These are phyloP conservation scores for Edaphochlamys debaryana DNA, from an alignment of 139 green algal species.

Conservation along the genomic window DNA sequence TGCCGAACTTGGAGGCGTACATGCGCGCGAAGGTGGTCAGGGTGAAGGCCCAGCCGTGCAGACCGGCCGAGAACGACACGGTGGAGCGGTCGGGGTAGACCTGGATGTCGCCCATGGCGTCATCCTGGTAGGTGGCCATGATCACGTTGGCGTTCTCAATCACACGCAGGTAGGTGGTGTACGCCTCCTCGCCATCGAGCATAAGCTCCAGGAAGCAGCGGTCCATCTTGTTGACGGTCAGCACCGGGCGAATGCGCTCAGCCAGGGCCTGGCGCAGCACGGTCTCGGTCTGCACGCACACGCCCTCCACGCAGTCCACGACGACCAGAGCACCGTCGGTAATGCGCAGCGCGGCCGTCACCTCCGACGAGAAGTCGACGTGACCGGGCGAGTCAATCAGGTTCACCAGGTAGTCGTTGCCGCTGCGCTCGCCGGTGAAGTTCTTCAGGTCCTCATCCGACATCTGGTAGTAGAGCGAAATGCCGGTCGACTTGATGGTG, in stretches of 20 bases:
- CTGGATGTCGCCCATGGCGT: slow-evolving; percentile 94
- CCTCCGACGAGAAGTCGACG: slow-evolving; percentile 99
- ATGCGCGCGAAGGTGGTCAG: slow-evolving; percentile 97
- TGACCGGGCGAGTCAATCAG: slow-evolving; percentile 99
- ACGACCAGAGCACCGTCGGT: slow-evolving; percentile 99
- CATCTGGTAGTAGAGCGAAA: slow-evolving; percentile 99
- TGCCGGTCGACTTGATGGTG: slow-evolving; percentile 99
- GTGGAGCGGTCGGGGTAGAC: slow-evolving; percentile 98
- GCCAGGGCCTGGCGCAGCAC: slow-evolving; percentile 96
- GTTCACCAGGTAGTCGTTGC: slow-evolving; percentile 98
- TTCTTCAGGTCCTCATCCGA: slow-evolving; percentile 81
- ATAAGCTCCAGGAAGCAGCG: slow-evolving; percentile 99
- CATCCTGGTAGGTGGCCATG: slow-evolving; percentile 98
- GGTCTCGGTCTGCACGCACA: slow-evolving; percentile 99
- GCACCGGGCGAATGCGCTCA: slow-evolving; percentile 97
- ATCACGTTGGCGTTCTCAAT: slow-evolving; percentile 99
- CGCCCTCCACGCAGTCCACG: slow-evolving; percentile 99
- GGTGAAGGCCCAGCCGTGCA: slow-evolving; percentile 99
- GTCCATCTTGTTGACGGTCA: slow-evolving; percentile 99
- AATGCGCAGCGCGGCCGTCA: slow-evolving; percentile 98
- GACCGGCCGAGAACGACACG: slow-evolving; percentile 97
- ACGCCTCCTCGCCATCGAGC: slow-evolving; percentile 96
- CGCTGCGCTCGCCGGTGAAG: slow-evolving; percentile 79
- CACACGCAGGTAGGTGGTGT: slow-evolving; percentile 92
- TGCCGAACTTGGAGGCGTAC: slow-evolving; percentile 98